Base-by-base conservation (phyloP, 805 yeast species). In the Metschnikowia drakensbergensis region DNA sequence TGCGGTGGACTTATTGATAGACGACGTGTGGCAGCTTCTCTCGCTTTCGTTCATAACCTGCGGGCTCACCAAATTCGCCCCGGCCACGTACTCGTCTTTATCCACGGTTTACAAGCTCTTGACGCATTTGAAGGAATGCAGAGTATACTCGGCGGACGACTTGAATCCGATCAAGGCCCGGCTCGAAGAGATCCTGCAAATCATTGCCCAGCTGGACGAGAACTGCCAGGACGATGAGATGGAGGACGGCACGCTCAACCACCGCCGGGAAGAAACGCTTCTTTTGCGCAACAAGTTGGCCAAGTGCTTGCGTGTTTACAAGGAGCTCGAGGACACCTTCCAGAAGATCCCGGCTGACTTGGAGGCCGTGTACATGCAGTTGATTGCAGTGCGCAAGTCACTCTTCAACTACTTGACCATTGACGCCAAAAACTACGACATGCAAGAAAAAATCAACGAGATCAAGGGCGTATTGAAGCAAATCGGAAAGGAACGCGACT, bases 41-140 rank as follows among this genome's bases (percentile, higher is more conserved):
- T 86, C 96, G 10, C 74, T 94, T 45, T 86, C 94, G 55, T 88
- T 91, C 66, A 80, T 92, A 60, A 88, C 98, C 2, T 94, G 95
- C 50, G 99, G 99, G 3, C 73, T 89, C 58, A 86, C 86, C 41
- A 84, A 89, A 57, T 79, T 89, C 32, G 96, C 97, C 1, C 96
- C 98, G 1, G 96, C 97, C 4, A 88, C 96, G 0, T 94, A 87
- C 67, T 92, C 96, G 5, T 87, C 96, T 3, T 70, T 92, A 37
- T 77, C 90, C 37, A 89, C 98, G 0, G 96, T 94, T 22, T 85
- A 84, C 67, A 82, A 94, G 57, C 71, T 94, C 49, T 74, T 94
- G 56, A 87, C 82, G 54, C 98, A 92, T 67, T 71, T 92, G 52
- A 79, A 81, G 54, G 96, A 88, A 62, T 80, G 88, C 43, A 83